Percentiles rank a stretch among this genome's conserved stretches.
Evolutionary conservation across 176 grass and related monocot genomes (phyloP).

Genomic region (Chrysopogon serrulatus): DNA sequence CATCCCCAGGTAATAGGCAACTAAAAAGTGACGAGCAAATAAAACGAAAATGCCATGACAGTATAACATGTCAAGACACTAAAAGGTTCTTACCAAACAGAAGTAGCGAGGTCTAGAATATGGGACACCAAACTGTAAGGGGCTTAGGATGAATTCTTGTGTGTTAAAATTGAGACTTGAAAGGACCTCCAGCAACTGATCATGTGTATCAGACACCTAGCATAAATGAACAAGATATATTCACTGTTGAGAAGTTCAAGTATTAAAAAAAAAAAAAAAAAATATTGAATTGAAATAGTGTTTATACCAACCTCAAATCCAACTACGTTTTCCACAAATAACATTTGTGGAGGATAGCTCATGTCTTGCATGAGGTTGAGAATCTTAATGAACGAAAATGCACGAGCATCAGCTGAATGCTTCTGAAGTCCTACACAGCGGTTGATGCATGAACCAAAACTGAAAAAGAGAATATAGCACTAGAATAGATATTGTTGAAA

Average conservation of each 20-base stretch:
- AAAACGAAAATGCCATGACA: slow-evolving; percentile 5
- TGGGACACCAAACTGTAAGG: slow-evolving; percentile 87
- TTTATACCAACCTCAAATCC: slow-evolving; percentile 84
- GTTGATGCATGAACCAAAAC: slow-evolving; percentile 29
- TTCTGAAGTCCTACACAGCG: slow-evolving; percentile 77
- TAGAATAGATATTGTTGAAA: slow-evolving; percentile 8
- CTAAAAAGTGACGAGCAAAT: not conserved
- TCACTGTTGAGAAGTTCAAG: not conserved
- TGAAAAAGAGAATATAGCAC: not conserved
- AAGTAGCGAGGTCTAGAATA: slow-evolving; percentile 99
- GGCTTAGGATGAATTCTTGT: slow-evolving; percentile 94
- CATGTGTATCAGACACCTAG: slow-evolving; percentile 87
- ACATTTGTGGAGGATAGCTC: slow-evolving; percentile 66
- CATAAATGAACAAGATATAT: slow-evolving; percentile 7
- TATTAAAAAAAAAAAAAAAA: not conserved
- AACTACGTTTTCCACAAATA: slow-evolving; percentile 96
- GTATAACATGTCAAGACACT: slow-evolving; percentile 4
- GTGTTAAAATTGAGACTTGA: slow-evolving; percentile 58
- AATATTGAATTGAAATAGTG: slow-evolving; percentile 16
- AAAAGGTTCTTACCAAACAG: slow-evolving; percentile 63
- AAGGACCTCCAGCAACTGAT: slow-evolving; percentile 79
- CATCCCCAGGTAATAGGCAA: not conserved
- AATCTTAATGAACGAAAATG: slow-evolving; percentile 94
- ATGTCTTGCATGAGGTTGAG: slow-evolving; percentile 76
- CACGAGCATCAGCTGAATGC: slow-evolving; percentile 91